These are phyloP conservation scores for Calonectria pauciramosa DNA, from an alignment of 2,329 filamentous ascomycete genomes.

Conservation along the genomic window DNA sequence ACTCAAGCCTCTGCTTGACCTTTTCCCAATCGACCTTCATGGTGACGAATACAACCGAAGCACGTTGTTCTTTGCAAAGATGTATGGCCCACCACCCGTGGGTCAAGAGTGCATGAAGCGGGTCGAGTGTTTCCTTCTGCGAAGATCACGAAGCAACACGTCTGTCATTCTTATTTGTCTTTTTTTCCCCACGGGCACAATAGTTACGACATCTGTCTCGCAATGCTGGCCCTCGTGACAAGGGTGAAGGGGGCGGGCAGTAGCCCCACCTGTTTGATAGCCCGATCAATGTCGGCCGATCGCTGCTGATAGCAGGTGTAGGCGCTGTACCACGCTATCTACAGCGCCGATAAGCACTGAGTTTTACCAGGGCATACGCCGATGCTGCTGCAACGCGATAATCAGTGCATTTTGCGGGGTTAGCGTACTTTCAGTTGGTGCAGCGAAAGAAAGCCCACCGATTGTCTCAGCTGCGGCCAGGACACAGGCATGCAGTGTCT, in stretches of 20 bases:
- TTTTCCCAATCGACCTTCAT: conserved; percentile 27
- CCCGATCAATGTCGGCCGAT: conserved; percentile 28
- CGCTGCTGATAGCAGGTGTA: background rate
- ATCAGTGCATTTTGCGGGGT: background rate
- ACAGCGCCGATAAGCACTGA: background rate
- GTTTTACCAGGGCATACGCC: background rate
- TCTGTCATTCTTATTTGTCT: conserved; percentile 29
- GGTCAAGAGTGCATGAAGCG: conserved; percentile 19
- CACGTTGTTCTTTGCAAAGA: conserved; percentile 9
- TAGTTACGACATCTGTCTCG: background rate
- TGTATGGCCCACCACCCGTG: conserved; percentile 6
- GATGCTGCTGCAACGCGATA: background rate
- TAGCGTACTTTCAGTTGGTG: background rate
- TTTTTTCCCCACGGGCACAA: conserved; percentile 11
- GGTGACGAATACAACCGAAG: background rate
- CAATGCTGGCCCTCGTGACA: background rate
- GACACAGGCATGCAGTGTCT: background rate
- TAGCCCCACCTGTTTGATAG: conserved; percentile 2
- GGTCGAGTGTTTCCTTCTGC: conserved; percentile 7
- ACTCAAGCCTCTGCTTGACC: conserved; percentile 31
- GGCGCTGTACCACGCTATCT: background rate
- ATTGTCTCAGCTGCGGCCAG: background rate
- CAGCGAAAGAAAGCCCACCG: background rate
- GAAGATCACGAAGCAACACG: conserved; percentile 5
- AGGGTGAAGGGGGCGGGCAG: background rate